phyloP scores from a whole-genome alignment of 1,139 yeast genomes.

The Magnusiomyces suaveolens region DNA sequence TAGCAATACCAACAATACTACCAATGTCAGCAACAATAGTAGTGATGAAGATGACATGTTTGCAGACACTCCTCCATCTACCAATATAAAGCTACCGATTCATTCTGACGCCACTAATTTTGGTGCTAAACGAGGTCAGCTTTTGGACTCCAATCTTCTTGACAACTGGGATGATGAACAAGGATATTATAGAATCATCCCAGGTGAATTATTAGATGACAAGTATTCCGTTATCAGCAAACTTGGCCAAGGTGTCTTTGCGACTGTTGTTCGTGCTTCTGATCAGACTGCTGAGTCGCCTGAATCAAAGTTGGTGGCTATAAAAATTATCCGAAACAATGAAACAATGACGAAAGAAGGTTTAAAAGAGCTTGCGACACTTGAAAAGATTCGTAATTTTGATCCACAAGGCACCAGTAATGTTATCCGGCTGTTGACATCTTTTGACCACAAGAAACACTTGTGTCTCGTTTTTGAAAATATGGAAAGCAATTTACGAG shows the following conservation, averaged over 20 bases:
- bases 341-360: conserved; percentile 48
- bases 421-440: conserved; percentile 64
- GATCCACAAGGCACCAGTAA: conserved; percentile 56
- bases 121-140: conserved; percentile 13
- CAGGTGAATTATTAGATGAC: conserved; percentile 54
- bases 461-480: conserved; percentile 80
- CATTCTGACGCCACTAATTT: no score
- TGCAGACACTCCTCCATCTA: conserved; percentile 16
- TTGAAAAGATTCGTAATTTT: conserved; percentile 52
- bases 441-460: conserved; percentile 78
- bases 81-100: no score
- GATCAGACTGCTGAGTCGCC: conserved; percentile 12
- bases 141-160: conserved; percentile 24
- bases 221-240: conserved; percentile 76
- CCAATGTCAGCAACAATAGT: background rate
- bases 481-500: conserved; percentile 67
- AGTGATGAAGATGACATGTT: conserved; percentile 20
- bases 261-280: conserved; percentile 30
- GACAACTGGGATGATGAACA: conserved; percentile 51
- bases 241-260: conserved; percentile 70
- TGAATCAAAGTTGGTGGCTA: conserved; percentile 49
- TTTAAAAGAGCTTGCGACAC: conserved; percentile 64
- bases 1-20: background rate
- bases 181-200: conserved; percentile 73
- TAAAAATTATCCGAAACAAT: conserved; percentile 54